These are phyloP conservation scores for Trichosporon sp. DNA, from an alignment of 1,284 basidiomycete genomes.

Conservation along the genomic window DNA sequence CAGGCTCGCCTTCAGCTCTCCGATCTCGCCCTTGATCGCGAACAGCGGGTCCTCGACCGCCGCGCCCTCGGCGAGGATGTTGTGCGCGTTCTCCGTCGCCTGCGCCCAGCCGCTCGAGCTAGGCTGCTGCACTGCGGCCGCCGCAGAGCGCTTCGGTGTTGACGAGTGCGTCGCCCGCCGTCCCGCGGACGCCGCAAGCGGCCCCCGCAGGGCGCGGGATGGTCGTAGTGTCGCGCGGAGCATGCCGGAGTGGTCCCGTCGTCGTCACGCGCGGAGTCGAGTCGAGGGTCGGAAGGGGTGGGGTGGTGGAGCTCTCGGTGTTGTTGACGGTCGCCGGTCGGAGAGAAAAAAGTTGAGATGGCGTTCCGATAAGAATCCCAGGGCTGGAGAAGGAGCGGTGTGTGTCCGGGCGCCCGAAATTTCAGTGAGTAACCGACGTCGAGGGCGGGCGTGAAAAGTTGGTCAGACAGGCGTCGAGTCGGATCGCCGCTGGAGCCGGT, in stretches of 20 bases:
- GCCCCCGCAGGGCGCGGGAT: neutral
- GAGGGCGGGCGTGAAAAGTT: neutral
- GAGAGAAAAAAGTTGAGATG: conserved; percentile 3
- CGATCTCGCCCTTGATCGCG: conserved; percentile 66
- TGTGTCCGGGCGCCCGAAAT: neutral
- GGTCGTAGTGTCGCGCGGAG: conserved; percentile 6
- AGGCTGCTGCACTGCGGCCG: conserved; percentile 9
- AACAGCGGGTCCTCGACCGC: conserved; percentile 35
- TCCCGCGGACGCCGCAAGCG: neutral
- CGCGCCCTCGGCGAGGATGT: conserved; percentile 23
- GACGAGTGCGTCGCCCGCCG: conserved; percentile 15
- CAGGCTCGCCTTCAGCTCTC: conserved; percentile 68
- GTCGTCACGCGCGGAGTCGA: neutral
- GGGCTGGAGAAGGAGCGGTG: neutral
- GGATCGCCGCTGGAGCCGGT: neutral
- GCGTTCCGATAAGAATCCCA: neutral
- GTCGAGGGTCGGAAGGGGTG: neutral
- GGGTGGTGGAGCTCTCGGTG: neutral
- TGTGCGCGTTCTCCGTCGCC: conserved; percentile 45
- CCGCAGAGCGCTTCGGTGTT: conserved; percentile 1
- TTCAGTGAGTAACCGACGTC: neutral
- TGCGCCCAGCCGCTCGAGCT: conserved; percentile 33
- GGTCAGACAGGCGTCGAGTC: neutral
- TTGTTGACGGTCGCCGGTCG: neutral
- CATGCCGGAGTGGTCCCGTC: conserved; percentile 7